Base-by-base conservation (phyloP, 441 rosid genomes). In the Omphalea diandra region DNA sequence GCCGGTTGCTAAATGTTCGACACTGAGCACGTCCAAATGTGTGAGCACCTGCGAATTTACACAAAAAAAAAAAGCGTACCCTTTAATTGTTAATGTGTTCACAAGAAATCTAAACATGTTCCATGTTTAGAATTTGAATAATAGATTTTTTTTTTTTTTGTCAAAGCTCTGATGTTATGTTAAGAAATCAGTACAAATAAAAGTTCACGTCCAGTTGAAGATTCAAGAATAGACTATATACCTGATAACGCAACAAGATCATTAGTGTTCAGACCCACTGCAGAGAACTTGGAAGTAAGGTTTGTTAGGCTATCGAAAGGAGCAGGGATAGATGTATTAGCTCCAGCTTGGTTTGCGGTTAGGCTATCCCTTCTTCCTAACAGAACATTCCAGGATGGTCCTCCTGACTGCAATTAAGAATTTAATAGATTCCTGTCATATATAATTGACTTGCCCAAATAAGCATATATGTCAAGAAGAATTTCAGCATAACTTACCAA, bases 1-100 rank as follows among this genome's bases (percentile, higher is more conserved):
- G 79, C 47, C 97, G 79, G 2, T 72, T 69, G 17, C 55, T 73
- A 79, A 90, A 87, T 1, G 75, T 53, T 56, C 20, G 10, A 40
- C 97, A 90, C 12, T 71, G 77, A 15, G 75, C 88, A 44, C 86
- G 81, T 24, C 97, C 94, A 64, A 90, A 82, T 43, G 91, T 86
- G 75, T 87, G 95, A 0, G 90, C 90, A 10, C 97, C 94, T 87
- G 70, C 12, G 54, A 54, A 47, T 36, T 40, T 66, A 10, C 40
- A 57, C 40, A 2, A n/a, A n/a, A n/a, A n/a, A n/a, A n/a, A n/a
- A n/a, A n/a, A n/a, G n/a, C n/a, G n/a, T n/a, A n/a, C n/a, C n/a
- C n/a, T n/a, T n/a, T n/a, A n/a, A n/a, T n/a, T n/a, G n/a, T n/a
- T n/a, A n/a, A n/a, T n/a, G n/a, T n/a, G n/a, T n/a, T n/a, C n/a